These are phyloP conservation scores for Rhodosporidiobolus odoratus DNA, from an alignment of 768 basidiomycete species.

Conservation along the genomic window DNA sequence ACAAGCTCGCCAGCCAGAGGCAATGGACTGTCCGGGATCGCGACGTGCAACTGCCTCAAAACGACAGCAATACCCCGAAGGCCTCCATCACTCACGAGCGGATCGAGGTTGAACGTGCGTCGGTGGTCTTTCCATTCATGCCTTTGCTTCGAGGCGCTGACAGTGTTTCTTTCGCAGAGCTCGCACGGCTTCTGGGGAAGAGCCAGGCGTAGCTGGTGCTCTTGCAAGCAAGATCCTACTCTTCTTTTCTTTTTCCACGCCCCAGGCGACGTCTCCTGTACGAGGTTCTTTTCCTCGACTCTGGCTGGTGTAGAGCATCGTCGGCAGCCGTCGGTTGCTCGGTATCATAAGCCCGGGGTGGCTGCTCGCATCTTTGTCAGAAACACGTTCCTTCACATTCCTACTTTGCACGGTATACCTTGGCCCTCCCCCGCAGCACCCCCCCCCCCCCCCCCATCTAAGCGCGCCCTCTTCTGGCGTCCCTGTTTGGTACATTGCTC, in stretches of 20 bases:
- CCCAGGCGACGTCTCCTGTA: not conserved
- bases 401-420: no score
- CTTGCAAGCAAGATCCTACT: not conserved
- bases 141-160: not conserved
- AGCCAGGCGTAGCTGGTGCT: constrained; percentile 9
- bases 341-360: no score
- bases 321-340: no score
- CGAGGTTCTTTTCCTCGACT: not conserved
- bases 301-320: no score
- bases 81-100: constrained; percentile 37
- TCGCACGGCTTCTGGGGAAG: constrained; percentile 17
- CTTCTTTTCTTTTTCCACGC: not conserved
- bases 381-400: no score
- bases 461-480: not conserved
- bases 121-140: not conserved
- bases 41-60: constrained; percentile 34
- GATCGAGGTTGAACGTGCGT: constrained; percentile 40
- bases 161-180: constrained; percentile 3
- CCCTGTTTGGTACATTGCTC: no score
- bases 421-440: no score
- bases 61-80: constrained; percentile 40
- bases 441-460: not conserved
- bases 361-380: no score
- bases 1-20: constrained; percentile 1
- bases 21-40: constrained; percentile 29